Percentiles rank a stretch among this genome's conserved stretches.
phyloP scores from a whole-genome alignment of 768 basidiomycete species.

The Tulasnella sp. region DNA sequence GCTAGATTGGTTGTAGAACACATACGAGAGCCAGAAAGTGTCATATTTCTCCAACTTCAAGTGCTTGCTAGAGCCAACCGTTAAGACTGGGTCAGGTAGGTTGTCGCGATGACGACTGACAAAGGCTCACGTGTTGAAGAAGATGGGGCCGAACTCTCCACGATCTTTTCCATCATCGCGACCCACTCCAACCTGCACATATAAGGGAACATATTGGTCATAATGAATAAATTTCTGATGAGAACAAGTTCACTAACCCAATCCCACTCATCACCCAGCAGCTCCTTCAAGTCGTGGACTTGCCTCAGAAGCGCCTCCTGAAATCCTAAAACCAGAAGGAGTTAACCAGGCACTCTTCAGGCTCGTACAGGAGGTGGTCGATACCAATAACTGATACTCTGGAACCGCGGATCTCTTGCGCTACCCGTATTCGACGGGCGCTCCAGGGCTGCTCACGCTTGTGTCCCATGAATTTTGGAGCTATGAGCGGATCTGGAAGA shows the following conservation, averaged over 20 bases:
- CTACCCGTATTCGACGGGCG: conserved; percentile 37
- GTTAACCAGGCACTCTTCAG: background rate
- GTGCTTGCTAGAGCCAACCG: background rate
- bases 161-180: conserved; percentile 44
- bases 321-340: conserved; percentile 10
- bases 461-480: conserved; percentile 24
- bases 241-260: conserved; percentile 31
- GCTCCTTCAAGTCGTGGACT: conserved; percentile 41
- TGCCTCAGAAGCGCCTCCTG: conserved; percentile 42
- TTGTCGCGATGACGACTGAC: background rate
- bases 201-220: background rate
- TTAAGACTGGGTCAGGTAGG: background rate
- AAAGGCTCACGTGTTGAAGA: conserved; percentile 38
- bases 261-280: conserved; percentile 44
- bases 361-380: background rate
- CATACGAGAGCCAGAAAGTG: conserved; percentile 48
- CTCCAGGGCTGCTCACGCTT: conserved; percentile 45
- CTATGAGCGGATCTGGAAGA: conserved; percentile 34
- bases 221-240: background rate
- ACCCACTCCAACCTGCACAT: conserved; percentile 43
- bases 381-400: background rate
- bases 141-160: conserved; percentile 54
- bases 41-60: conserved; percentile 24
- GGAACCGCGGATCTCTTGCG: conserved; percentile 24
- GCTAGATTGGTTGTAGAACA: background rate